Evolutionary conservation across 2,329 filamentous ascomycete species (phyloP), one percentile per base, ranked within the genome.

Genomic region (Waltergamsia citrina): DNA sequence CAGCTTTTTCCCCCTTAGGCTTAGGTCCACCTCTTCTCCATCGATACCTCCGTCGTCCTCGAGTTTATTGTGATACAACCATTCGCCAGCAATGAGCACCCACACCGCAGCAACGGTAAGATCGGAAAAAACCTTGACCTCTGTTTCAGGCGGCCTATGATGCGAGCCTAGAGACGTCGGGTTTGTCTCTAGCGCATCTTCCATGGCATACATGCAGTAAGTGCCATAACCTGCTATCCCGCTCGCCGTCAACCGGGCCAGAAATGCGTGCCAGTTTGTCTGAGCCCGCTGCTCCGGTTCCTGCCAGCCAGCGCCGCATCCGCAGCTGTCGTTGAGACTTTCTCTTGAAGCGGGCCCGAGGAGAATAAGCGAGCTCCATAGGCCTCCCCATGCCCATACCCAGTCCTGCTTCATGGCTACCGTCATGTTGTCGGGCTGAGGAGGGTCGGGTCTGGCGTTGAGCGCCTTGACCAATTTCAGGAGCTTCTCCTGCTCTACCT

Each of bases 301-400:
- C 19, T 17, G 16, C 30, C 30, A 33, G 4, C 35, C 35, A 20
- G 30, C 23, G 10, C 35, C 35, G 30, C 26, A 33, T 14, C 35
- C 35, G 11, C 23, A 29, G 15, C 7, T 16, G 18, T 34, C 30
- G 35, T 37, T 37, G 22, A 25, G 29, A 12, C n/a, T n/a, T 25
- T 37, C 35, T 23, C 23, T 11, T 3, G 16, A 25, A 25, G 30
- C 22, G 7, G 20, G 23, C 3, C 35, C 31, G 5, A 33, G 19
- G 30, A 37, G 17, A n/a, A 29, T 8, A n/a, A 37, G 30, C 8
- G 7, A 12, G 24, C 35, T 37, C 35, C 35, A 37, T 6, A 37
- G 15, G 7, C 9, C 14, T 3, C 29, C 35, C 9, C 6, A 7
- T 14, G 23, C 9, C 30, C 31, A 37, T 4, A 34, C 18, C 35